phyloP scores from a whole-genome alignment of 1,139 yeast genomes.

The Diutina sp. region DNA sequence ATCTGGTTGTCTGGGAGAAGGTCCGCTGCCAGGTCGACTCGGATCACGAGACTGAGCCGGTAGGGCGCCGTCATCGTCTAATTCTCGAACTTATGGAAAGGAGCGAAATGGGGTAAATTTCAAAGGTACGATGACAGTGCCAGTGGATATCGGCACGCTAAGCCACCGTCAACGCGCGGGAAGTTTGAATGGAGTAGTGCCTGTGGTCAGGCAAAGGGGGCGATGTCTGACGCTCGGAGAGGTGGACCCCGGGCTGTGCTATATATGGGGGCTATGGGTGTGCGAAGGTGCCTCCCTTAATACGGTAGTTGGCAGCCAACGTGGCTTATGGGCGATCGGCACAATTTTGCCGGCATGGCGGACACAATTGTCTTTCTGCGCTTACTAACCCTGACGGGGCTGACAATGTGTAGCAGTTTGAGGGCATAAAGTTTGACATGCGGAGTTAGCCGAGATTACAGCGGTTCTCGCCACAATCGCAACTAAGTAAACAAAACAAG shows the following conservation, averaged over 20 bases:
- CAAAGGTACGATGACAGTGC: too few species aligned
- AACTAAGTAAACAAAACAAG: too few species aligned
- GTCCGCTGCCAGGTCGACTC: neutral
- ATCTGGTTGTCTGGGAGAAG: neutral
- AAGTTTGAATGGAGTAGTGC: neutral
- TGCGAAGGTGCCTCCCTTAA: neutral
- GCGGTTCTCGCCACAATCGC: too few species aligned
- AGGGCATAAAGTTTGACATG: too few species aligned
- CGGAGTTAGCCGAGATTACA: too few species aligned
- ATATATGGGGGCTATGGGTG: neutral
- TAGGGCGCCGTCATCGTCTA: neutral
- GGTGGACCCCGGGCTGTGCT: neutral
- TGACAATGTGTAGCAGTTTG: too few species aligned
- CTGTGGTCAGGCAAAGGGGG: neutral
- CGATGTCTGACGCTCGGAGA: neutral
- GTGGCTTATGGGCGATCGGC: neutral
- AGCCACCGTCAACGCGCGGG: neutral
- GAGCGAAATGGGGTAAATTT: too few species aligned
- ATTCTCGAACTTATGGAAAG: neutral
- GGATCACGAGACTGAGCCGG: neutral
- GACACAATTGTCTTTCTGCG: too few species aligned
- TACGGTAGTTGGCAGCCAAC: neutral
- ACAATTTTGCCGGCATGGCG: too few species aligned
- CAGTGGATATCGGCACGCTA: too few species aligned
- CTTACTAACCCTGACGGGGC: too few species aligned